phyloP scores from a whole-genome alignment of 2,329 filamentous ascomycete genomes.

The Dothideomycetidae sp. region DNA sequence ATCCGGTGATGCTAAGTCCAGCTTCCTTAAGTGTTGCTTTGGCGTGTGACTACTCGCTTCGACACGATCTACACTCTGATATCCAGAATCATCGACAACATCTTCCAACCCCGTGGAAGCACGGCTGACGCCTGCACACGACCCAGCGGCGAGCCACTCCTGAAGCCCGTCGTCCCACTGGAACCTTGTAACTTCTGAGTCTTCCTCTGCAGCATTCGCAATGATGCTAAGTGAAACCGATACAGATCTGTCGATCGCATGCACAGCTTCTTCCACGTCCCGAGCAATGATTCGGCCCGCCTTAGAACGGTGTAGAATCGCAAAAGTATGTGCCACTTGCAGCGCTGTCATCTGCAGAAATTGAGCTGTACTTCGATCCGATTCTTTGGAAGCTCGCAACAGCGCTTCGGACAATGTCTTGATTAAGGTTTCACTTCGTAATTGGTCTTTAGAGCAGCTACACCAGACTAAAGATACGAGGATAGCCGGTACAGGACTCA shows the following conservation, averaged over 20 bases:
- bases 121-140: no score
- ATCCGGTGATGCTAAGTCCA: slow-evolving; percentile 10
- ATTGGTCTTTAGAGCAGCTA: no score
- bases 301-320: background rate
- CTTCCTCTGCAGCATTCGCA: slow-evolving; percentile 9
- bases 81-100: slow-evolving; percentile 8
- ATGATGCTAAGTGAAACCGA: background rate
- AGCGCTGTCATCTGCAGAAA: slow-evolving; percentile 3
- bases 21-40: no score
- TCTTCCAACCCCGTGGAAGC: background rate
- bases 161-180: slow-evolving; percentile 33
- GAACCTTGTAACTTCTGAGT: slow-evolving; percentile 14
- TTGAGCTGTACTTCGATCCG: no score
- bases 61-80: no score
- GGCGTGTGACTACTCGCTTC: no score
- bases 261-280: slow-evolving; percentile 23
- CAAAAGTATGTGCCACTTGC: background rate
- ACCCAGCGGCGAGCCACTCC: slow-evolving; percentile 32
- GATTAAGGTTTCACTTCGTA: no score
- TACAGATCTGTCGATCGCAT: slow-evolving; percentile 19
- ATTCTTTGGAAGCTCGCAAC: no score
- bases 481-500: no score
- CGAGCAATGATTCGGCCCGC: slow-evolving; percentile 15
- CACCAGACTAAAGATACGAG: no score
- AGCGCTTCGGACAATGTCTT: no score